Percentiles rank a stretch among this genome's conserved stretches.
These are phyloP conservation scores for Fomes fomentarius DNA, from an alignment of 1,284 basidiomycete species.

Conservation along the genomic window DNA sequence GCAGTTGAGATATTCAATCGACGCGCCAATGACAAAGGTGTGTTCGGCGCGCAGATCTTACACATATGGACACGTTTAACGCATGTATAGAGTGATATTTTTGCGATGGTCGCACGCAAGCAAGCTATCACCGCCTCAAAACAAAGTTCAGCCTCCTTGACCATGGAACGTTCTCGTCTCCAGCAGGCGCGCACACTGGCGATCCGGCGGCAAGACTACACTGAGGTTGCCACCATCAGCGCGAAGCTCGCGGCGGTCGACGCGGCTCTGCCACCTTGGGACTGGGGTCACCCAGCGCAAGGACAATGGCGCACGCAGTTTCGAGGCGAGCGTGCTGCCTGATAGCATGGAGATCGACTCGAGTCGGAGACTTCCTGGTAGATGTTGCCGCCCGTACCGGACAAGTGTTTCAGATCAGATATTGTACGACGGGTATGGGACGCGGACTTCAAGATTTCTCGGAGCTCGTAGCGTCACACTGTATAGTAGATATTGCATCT, in stretches of 20 bases:
- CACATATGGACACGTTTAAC: background rate
- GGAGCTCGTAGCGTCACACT: too few species aligned
- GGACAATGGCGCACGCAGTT: constrained; percentile 41
- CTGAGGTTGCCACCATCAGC: constrained; percentile 64
- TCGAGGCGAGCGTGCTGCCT: constrained; percentile 63
- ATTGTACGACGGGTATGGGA: too few species aligned
- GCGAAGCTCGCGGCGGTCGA: constrained; percentile 60
- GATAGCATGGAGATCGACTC: constrained; percentile 74
- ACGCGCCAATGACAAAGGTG: constrained; percentile 79
- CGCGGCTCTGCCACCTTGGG: constrained; percentile 30
- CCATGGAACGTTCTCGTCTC: constrained; percentile 65
- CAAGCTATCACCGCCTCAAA: constrained; percentile 52
- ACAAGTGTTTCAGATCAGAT: too few species aligned
- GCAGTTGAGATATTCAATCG: constrained; percentile 58
- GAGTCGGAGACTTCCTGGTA: too few species aligned
- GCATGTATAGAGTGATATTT: constrained; percentile 70
- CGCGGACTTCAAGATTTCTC: too few species aligned
- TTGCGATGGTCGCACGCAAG: constrained; percentile 72
- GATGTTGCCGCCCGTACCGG: too few species aligned
- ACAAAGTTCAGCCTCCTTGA: constrained; percentile 43
- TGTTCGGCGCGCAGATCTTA: constrained; percentile 10
- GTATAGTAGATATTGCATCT: too few species aligned
- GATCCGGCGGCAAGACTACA: constrained; percentile 65
- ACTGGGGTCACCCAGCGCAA: constrained; percentile 14
- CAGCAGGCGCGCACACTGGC: constrained; percentile 73